These are phyloP conservation scores for Phytopythium vexans DNA, from an alignment of 352 stramenopile genomes.

Conservation along the genomic window DNA sequence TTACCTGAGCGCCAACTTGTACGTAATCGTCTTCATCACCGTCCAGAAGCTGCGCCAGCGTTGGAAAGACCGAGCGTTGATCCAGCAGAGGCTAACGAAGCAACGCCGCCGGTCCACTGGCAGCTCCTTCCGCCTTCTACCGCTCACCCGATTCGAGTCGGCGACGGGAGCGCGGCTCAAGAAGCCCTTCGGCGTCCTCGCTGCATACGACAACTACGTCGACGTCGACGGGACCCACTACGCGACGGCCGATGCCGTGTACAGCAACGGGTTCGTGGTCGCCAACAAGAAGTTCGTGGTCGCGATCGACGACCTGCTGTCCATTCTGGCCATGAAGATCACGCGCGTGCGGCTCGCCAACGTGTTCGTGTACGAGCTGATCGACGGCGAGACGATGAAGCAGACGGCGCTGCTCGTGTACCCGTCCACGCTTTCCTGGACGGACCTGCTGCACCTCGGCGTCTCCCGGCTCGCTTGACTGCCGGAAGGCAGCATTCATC, in stretches of 20 bases:
- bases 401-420: conserved; percentile 29
- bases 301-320: conserved; percentile 26
- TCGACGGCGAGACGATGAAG: conserved; percentile 19
- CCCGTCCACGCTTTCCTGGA: conserved; percentile 24
- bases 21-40: conserved; percentile 16
- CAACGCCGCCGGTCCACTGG: no score
- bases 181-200: conserved; percentile 20
- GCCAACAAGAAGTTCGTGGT: conserved; percentile 36
- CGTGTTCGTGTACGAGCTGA: conserved; percentile 36
- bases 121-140: no score
- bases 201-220: conserved; percentile 27
- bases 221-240: conserved; percentile 23
- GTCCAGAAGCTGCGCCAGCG: conserved; percentile 11
- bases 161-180: conserved; percentile 20
- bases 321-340: conserved; percentile 37
- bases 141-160: conserved; percentile 20
- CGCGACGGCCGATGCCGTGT: conserved; percentile 35
- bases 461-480: conserved; percentile 1
- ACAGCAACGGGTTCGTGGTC: conserved; percentile 36
- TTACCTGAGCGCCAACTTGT: conserved; percentile 12
- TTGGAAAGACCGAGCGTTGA: conserved; percentile 5
- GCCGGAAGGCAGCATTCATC: no score
- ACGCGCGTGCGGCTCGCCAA: conserved; percentile 29
- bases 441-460: conserved; percentile 18
- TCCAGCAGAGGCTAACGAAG: conserved; percentile 10